These are phyloP conservation scores for Phialemoniopsis sp. DNA, from an alignment of 2,329 filamentous ascomycete species.

Conservation along the genomic window DNA sequence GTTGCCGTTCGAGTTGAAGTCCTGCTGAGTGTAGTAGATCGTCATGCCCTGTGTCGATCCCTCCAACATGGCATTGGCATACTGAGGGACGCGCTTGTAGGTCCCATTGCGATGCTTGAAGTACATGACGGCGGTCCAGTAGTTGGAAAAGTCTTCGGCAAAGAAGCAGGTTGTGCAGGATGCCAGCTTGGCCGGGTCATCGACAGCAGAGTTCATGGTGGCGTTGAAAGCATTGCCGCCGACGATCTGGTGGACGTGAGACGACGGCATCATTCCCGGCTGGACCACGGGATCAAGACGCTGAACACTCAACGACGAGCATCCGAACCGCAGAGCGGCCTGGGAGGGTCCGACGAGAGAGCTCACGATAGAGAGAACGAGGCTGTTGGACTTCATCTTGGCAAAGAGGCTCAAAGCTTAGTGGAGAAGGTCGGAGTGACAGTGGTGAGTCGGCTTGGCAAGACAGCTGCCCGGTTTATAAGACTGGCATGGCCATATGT, in stretches of 20 bases:
- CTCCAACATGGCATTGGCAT: constrained; percentile 4
- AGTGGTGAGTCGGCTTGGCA: background rate
- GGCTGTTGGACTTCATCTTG: constrained; percentile 3
- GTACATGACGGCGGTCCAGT: constrained; percentile 21
- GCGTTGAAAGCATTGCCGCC: constrained; percentile 19
- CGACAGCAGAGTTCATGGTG: constrained; percentile 11
- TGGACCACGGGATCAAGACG: constrained; percentile 13
- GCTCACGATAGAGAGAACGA: background rate
- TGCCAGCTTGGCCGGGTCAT: constrained; percentile 10
- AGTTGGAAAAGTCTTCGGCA: constrained; percentile 19
- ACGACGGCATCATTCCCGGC: constrained; percentile 13
- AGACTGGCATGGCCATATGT: no score
- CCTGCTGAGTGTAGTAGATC: constrained; percentile 18
- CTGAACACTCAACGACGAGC: constrained; percentile 5
- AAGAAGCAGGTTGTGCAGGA: constrained; percentile 19
- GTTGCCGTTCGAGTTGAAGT: constrained; percentile 25
- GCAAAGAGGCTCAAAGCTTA: background rate
- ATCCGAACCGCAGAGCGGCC: constrained; percentile 7
- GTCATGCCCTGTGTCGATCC: constrained; percentile 16
- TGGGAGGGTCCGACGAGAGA: constrained; percentile 4
- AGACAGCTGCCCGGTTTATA: no score
- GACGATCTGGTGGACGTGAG: constrained; percentile 18
- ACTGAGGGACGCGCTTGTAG: constrained; percentile 9
- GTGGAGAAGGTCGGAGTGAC: background rate
- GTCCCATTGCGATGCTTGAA: constrained; percentile 17